These are phyloP conservation scores for Irpex lacteus DNA, from an alignment of 1,284 basidiomycete species.

Conservation along the genomic window DNA sequence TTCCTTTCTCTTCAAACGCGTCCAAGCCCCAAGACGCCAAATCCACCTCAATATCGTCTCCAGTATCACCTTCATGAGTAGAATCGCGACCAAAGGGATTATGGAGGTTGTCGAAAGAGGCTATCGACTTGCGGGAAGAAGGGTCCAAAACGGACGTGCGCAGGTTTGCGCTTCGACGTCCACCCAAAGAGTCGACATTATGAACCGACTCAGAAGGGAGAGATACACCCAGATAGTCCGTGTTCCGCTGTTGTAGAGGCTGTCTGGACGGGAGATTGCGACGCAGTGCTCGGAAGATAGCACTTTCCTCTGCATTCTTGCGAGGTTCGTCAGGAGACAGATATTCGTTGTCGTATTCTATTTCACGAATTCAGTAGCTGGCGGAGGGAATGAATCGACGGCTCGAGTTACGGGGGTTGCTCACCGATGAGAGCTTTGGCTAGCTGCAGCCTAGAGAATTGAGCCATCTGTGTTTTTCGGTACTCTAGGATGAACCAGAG, in stretches of 20 bases:
- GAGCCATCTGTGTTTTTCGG: slow-evolving; percentile 7
- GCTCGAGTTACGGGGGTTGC: not conserved
- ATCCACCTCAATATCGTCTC: slow-evolving; percentile 66
- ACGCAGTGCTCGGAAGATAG: slow-evolving; percentile 74
- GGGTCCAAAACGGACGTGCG: slow-evolving; percentile 34
- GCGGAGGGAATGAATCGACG: not conserved
- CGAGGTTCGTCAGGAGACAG: slow-evolving; percentile 55
- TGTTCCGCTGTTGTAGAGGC: slow-evolving; percentile 44
- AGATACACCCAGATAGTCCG: slow-evolving; percentile 66
- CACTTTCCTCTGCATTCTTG: slow-evolving; percentile 75
- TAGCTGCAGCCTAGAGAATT: slow-evolving; percentile 15
- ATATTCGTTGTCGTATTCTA: slow-evolving; percentile 83
- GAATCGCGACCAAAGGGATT: slow-evolving; percentile 72
- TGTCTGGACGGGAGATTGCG: slow-evolving; percentile 45
- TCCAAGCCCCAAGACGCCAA: slow-evolving; percentile 81
- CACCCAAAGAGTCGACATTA: slow-evolving; percentile 24
- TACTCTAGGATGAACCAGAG: not conserved
- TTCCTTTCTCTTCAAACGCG: slow-evolving; percentile 49
- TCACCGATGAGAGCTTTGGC: slow-evolving; percentile 16
- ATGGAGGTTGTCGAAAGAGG: slow-evolving; percentile 58
- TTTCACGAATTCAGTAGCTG: not conserved
- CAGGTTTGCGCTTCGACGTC: slow-evolving; percentile 29
- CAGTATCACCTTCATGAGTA: slow-evolving; percentile 48
- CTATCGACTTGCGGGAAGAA: slow-evolving; percentile 39
- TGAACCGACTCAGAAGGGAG: slow-evolving; percentile 53